Conservation (phyloP, 305 asterid genomes). For the Fraxinus latifolia region DNA sequence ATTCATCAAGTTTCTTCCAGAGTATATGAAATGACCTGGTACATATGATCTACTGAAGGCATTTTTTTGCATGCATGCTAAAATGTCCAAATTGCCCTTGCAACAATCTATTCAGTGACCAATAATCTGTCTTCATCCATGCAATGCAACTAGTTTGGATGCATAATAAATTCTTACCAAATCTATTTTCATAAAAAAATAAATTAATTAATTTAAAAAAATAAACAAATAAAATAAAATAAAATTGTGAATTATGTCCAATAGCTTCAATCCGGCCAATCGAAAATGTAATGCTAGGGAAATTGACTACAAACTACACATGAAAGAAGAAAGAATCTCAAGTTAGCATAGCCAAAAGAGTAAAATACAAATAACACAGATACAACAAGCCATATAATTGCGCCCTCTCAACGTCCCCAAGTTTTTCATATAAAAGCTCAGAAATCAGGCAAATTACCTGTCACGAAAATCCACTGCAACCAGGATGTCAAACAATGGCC, state of each 20-base stretch:
- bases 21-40: constrained; percentile 32
- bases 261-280: neutral
- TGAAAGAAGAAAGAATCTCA: constrained; percentile 3
- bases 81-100: neutral
- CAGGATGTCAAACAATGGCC: constrained; percentile 36
- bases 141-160: neutral
- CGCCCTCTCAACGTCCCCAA: constrained; percentile 13
- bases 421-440: constrained; percentile 30
- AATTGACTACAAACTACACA: neutral
- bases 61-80: neutral
- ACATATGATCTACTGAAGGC: constrained; percentile 14
- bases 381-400: constrained; percentile 16
- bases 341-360: constrained; percentile 12
- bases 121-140: neutral
- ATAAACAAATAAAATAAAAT: too few species aligned
- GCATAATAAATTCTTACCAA: neutral
- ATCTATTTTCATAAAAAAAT: neutral
- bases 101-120: neutral
- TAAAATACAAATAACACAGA: constrained; percentile 13
- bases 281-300: neutral
- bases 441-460: constrained; percentile 9
- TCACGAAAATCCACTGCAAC: neutral
- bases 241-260: neutral
- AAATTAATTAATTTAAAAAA: too few species aligned
- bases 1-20: constrained; percentile 20